Conservation (phyloP, 306 rosid species). For the Mucuna pruriens region DNA sequence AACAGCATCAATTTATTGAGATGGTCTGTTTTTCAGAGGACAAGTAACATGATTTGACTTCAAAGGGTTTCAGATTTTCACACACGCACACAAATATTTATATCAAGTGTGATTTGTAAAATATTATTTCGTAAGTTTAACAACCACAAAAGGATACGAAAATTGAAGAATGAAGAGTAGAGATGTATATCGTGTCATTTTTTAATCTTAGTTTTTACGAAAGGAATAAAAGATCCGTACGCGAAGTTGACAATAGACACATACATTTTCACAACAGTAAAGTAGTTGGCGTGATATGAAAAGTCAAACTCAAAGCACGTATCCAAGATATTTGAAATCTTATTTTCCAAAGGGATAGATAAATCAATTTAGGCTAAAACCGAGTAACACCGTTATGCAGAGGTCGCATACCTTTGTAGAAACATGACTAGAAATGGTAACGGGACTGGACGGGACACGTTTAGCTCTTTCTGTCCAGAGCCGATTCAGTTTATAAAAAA, state of each 20-base stretch:
- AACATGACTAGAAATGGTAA: too few relatives aligned
- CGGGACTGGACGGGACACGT: too few relatives aligned
- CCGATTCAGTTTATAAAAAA: too few relatives aligned
- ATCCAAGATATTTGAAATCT: neutral
- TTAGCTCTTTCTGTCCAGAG: too few relatives aligned
- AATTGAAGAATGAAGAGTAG: too few relatives aligned
- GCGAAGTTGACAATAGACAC: slow-evolving; percentile 25
- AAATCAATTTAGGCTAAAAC: slow-evolving; percentile 38
- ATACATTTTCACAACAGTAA: neutral
- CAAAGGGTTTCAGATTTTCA: neutral
- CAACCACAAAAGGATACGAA: neutral
- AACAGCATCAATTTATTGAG: neutral
- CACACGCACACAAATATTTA: neutral
- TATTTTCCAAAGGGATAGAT: slow-evolving; percentile 12
- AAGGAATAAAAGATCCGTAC: slow-evolving; percentile 7
- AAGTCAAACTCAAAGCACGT: slow-evolving; percentile 9
- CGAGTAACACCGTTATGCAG: slow-evolving; percentile 28
- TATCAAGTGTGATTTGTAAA: neutral
- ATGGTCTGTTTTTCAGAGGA: neutral
- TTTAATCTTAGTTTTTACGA: neutral
- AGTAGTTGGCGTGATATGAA: slow-evolving; percentile 29
- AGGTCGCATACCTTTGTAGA: slow-evolving; percentile 36
- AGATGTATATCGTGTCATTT: neutral
- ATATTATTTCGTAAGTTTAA: slow-evolving; percentile 19
- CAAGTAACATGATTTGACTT: slow-evolving; percentile 28